These are phyloP conservation scores for Yarrowia sp. DNA, from an alignment of 805 yeast species.

Conservation along the genomic window DNA sequence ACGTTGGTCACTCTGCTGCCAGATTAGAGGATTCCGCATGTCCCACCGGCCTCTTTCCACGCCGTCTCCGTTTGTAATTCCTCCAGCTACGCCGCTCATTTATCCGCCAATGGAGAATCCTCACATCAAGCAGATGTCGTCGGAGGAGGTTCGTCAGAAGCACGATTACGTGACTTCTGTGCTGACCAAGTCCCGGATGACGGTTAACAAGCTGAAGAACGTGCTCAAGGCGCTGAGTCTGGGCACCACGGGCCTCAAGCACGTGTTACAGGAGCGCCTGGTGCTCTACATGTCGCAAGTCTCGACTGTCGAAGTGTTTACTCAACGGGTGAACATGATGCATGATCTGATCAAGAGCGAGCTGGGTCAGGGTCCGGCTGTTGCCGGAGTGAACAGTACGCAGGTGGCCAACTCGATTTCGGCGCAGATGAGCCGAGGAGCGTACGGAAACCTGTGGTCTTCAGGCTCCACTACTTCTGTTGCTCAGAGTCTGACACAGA, in stretches of 20 bases:
- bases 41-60: not conserved
- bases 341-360: slow-evolving; percentile 12
- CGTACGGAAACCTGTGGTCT: too few relatives aligned
- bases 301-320: not conserved
- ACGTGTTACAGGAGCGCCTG: slow-evolving; percentile 64
- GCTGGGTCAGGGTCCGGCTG: not conserved
- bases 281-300: slow-evolving; percentile 52
- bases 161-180: slow-evolving; percentile 2
- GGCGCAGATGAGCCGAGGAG: too few relatives aligned
- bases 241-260: slow-evolving; percentile 64
- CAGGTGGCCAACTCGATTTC: too few relatives aligned
- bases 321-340: not conserved
- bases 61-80: slow-evolving; percentile 23
- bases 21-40: too few relatives aligned
- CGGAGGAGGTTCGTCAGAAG: not conserved
- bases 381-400: too few relatives aligned
- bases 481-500: not conserved
- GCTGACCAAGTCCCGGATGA: slow-evolving; percentile 40
- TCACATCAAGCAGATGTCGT: not conserved
- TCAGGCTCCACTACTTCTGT: not conserved
- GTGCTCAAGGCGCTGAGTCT: slow-evolving; percentile 53
- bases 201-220: slow-evolving; percentile 47
- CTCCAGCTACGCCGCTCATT: not conserved
- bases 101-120: not conserved
- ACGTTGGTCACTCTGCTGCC: slow-evolving; percentile 3